phyloP scores from a whole-genome alignment of 768 basidiomycete species.

The Boletellus sp. region DNA sequence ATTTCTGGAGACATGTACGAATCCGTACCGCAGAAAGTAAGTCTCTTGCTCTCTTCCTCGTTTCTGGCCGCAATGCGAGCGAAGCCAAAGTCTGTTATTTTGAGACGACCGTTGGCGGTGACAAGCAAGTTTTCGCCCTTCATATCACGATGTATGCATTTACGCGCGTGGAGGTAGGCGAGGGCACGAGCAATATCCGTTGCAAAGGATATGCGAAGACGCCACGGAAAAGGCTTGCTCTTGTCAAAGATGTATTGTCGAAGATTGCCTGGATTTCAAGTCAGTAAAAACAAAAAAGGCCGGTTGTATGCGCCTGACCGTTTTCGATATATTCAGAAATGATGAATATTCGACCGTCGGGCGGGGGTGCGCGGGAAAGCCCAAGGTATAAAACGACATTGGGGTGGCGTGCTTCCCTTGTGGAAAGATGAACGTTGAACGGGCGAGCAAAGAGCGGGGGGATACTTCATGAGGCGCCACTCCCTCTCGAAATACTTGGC shows the following conservation, averaged over 20 bases:
- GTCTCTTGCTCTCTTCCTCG: conserved; percentile 80
- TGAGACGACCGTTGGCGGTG: conserved; percentile 89
- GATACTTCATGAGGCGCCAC: conserved; percentile 91
- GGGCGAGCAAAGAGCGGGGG: conserved; percentile 1
- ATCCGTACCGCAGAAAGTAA: conserved; percentile 87
- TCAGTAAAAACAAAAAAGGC: conserved; percentile 1
- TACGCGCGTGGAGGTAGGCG: conserved; percentile 95
- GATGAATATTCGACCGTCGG: conserved; percentile 87
- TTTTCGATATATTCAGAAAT: conserved; percentile 93
- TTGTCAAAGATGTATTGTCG: conserved; percentile 88
- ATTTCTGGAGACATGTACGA: conserved; percentile 99
- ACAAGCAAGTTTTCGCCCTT: conserved; percentile 98
- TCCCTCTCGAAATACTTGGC: conserved; percentile 98
- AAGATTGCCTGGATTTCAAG: conserved; percentile 51
- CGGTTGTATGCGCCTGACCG: conserved; percentile 35
- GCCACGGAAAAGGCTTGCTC: conserved; percentile 84
- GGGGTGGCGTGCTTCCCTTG: conserved; percentile 81
- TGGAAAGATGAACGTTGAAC: conserved; percentile 1
- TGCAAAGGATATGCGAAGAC: conserved; percentile 89
- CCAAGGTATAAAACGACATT: conserved; percentile 94
- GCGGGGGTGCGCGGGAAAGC: conserved; percentile 71
- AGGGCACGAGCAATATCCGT: conserved; percentile 92
- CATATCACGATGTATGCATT: conserved; percentile 85
- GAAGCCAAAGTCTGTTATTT: conserved; percentile 99
- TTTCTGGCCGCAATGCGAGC: conserved; percentile 91